phyloP scores from a whole-genome alignment of 192 early-diverging fungal species.

The Umbelopsis vinacea region DNA sequence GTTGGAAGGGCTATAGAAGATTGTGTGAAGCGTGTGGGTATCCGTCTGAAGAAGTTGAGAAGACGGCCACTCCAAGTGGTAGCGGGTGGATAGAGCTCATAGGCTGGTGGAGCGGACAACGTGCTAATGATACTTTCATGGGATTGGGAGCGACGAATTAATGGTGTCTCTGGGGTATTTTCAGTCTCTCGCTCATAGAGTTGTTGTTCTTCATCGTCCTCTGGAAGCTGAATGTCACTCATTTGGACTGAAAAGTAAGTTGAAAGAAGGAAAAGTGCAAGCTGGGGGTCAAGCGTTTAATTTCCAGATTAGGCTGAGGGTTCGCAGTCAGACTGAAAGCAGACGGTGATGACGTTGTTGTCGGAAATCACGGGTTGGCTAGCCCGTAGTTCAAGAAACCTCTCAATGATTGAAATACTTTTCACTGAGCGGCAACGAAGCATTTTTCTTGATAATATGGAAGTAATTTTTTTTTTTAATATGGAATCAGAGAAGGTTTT shows the following conservation, averaged over 20 bases:
- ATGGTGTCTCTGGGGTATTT: not conserved
- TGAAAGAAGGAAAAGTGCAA: not conserved
- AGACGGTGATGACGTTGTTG: not conserved
- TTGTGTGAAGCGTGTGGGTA: slow-evolving; percentile 25
- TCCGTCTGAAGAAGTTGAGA: slow-evolving; percentile 40
- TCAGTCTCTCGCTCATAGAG: not conserved
- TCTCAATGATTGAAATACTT: too few relatives aligned
- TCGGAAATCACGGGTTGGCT: not conserved
- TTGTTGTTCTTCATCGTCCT: slow-evolving; percentile 18
- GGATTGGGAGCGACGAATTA: not conserved
- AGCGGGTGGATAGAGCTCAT: slow-evolving; percentile 41
- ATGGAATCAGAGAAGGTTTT: too few relatives aligned
- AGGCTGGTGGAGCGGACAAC: slow-evolving; percentile 42
- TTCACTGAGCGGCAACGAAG: too few relatives aligned
- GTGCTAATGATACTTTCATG: slow-evolving; percentile 38
- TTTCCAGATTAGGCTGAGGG: not conserved
- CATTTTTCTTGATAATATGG: too few relatives aligned
- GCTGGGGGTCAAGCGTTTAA: not conserved
- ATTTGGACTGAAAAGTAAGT: not conserved
- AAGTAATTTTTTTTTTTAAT: too few relatives aligned
- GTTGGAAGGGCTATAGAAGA: slow-evolving; percentile 9
- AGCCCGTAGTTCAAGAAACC: too few relatives aligned
- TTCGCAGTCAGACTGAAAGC: not conserved
- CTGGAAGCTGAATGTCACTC: slow-evolving; percentile 8
- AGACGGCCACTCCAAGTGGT: slow-evolving; percentile 30